A percentile compares a stretch with the other conserved stretches of the same genome.
Evolutionary conservation across 495 filamentous ascomycete species (phyloP).

Genomic region (Trichocladium uniseriatum): DNA sequence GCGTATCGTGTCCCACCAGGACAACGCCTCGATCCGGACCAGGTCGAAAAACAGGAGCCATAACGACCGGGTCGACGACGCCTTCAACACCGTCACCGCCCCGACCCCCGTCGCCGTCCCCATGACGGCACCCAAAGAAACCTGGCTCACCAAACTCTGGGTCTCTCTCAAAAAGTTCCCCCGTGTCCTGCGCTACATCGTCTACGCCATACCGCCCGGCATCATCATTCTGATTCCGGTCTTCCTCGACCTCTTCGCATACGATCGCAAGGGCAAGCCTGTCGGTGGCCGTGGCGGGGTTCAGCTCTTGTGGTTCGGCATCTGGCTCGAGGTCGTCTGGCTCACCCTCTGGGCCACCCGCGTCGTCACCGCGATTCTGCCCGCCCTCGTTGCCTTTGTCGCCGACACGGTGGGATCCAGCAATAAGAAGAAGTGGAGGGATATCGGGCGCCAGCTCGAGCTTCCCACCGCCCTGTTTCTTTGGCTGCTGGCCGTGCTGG

Average conservation of each 20-base stretch:
- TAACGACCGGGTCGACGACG: slow-evolving; percentile 57
- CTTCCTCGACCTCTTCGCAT: slow-evolving; percentile 62
- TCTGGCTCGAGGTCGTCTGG: slow-evolving; percentile 94
- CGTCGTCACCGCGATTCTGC: slow-evolving; percentile 68
- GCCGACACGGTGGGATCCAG: slow-evolving; percentile 79
- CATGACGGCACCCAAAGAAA: slow-evolving; percentile 54
- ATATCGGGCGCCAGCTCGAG: slow-evolving; percentile 80
- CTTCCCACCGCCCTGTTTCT: slow-evolving; percentile 81
- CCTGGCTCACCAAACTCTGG: slow-evolving; percentile 46
- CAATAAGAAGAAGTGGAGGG: slow-evolving; percentile 80
- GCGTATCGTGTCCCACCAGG: slow-evolving; percentile 53
- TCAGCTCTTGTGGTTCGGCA: slow-evolving; percentile 76
- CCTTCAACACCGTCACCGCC: slow-evolving; percentile 57
- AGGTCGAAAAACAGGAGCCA: slow-evolving; percentile 29
- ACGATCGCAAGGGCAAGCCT: slow-evolving; percentile 30
- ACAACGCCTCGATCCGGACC: slow-evolving; percentile 28
- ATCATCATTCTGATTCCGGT: slow-evolving; percentile 70
- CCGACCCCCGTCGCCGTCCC: slow-evolving; percentile 41
- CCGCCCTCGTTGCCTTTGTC: slow-evolving; percentile 52
- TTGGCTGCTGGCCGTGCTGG: slow-evolving; percentile 79
- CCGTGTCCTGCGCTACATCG: slow-evolving; percentile 72
- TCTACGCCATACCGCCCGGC: slow-evolving; percentile 73
- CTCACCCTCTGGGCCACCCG: slow-evolving; percentile 77
- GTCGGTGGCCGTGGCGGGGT: slow-evolving; percentile 67
- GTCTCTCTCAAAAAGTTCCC: slow-evolving; percentile 58